phyloP scores from a whole-genome alignment of 139 green algal genomes.

The Tetratostichococcus sp. region DNA sequence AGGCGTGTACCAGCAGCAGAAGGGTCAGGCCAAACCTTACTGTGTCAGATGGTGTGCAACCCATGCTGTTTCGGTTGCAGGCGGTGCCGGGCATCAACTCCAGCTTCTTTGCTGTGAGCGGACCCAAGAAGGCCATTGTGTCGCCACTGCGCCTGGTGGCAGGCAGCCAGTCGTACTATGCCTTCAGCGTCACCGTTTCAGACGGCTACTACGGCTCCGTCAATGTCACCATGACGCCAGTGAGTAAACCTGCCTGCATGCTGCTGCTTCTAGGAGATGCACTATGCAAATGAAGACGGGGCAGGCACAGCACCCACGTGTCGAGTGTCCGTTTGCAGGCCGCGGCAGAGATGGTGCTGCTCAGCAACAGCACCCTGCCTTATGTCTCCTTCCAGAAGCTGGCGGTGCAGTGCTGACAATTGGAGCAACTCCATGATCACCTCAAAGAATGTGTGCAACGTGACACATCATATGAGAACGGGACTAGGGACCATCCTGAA shows the following conservation, averaged over 20 bases:
- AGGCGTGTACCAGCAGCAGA: too few relatives aligned
- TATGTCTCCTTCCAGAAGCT: background rate
- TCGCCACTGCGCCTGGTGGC: background rate
- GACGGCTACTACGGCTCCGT: slow-evolving; percentile 4
- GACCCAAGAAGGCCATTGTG: background rate
- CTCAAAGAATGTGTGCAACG: too few relatives aligned
- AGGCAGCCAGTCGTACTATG: slow-evolving; percentile 6
- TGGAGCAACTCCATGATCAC: too few relatives aligned
- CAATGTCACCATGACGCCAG: slow-evolving; percentile 6
- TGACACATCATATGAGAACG: too few relatives aligned
- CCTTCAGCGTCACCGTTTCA: slow-evolving; percentile 11
- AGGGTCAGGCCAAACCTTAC: too few relatives aligned
- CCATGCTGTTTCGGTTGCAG: background rate
- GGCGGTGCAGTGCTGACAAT: background rate
- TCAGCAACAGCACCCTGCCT: background rate
- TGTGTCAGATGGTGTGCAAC: background rate
- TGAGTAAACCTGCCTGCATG: background rate
- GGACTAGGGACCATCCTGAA: too few relatives aligned
- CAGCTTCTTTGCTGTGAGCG: slow-evolving; percentile 11
- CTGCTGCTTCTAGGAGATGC: background rate
- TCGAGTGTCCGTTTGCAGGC: background rate
- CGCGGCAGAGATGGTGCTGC: background rate
- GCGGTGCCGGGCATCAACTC: background rate
- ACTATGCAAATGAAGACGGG: background rate
- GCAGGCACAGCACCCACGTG: too few relatives aligned